Percentiles rank a stretch among this genome's conserved stretches.
Conservation (phyloP, 495 filamentous ascomycete genomes). For the Evansstolkia leycettana region DNA sequence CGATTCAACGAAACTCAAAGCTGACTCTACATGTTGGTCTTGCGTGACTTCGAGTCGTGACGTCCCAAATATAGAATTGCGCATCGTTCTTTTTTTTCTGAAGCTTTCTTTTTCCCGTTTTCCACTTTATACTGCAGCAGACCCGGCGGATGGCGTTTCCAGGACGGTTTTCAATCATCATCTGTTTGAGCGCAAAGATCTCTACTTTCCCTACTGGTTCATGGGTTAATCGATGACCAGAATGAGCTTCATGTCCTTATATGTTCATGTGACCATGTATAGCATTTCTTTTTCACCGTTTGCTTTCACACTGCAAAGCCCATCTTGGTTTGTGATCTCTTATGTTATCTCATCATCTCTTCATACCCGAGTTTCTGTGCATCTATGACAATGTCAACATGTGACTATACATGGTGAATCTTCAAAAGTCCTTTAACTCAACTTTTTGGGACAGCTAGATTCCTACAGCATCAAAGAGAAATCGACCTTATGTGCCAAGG, state of each 20-base stretch:
- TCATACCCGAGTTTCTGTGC: constrained; percentile 8
- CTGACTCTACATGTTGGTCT: constrained; percentile 66
- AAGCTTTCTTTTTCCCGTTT: constrained; percentile 10
- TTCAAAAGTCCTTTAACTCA: too few relatives aligned
- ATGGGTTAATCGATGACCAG: constrained; percentile 15
- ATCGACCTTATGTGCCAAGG: too few relatives aligned
- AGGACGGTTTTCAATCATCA: constrained; percentile 8
- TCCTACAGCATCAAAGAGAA: too few relatives aligned
- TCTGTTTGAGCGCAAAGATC: constrained; percentile 9
- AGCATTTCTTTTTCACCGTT: constrained; percentile 5
- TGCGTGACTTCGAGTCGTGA: constrained; percentile 11
- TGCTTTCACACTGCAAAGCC: constrained; percentile 5
- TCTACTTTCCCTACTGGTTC: constrained; percentile 6
- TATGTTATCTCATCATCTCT: constrained; percentile 3
- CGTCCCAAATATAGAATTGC: neutral
- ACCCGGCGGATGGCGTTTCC: constrained; percentile 20
- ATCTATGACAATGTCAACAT: constrained; percentile 16
- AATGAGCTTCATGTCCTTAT: constrained; percentile 12
- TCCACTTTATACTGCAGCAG: constrained; percentile 3
- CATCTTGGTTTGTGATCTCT: constrained; percentile 6
- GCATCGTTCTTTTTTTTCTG: constrained; percentile 7
- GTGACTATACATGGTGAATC: too few relatives aligned
- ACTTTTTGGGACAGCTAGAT: neutral
- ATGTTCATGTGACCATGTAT: constrained; percentile 18
- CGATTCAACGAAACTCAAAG: constrained; percentile 74